Conservation (phyloP, 2,329 filamentous ascomycete genomes). For the Chalaropsis ovoidea region DNA sequence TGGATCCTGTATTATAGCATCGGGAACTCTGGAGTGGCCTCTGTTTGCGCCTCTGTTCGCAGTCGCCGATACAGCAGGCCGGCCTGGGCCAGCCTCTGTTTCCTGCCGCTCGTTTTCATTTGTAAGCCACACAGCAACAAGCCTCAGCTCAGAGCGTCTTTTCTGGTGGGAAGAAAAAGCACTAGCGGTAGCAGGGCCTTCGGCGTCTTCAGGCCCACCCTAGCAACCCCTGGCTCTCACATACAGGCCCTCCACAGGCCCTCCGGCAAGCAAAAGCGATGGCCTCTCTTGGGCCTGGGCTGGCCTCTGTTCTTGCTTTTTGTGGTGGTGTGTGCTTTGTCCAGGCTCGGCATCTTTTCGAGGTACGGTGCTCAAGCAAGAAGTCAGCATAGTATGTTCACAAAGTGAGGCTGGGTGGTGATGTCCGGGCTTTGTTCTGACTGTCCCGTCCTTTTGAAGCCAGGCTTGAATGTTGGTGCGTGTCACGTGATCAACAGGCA, state of each 20-base stretch:
- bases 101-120: background rate
- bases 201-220: background rate
- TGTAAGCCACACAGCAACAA: background rate
- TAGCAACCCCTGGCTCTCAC: background rate
- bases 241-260: background rate
- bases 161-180: background rate
- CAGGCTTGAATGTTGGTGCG: background rate
- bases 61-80: background rate
- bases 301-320: background rate
- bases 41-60: slow-evolving; percentile 4
- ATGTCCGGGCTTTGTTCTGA: background rate
- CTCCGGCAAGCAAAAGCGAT: background rate
- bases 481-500: background rate
- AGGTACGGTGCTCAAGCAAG: background rate
- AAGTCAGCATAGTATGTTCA: background rate
- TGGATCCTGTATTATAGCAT: background rate
- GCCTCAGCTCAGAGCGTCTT: background rate
- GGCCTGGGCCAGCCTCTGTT: background rate
- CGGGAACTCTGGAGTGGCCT: background rate
- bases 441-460: background rate
- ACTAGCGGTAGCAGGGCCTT: background rate
- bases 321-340: background rate
- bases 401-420: background rate
- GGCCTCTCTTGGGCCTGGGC: background rate
- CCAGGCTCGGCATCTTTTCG: background rate